These are phyloP conservation scores for Nasturtium officinale DNA, from an alignment of 345 rosid species.

Conservation along the genomic window DNA sequence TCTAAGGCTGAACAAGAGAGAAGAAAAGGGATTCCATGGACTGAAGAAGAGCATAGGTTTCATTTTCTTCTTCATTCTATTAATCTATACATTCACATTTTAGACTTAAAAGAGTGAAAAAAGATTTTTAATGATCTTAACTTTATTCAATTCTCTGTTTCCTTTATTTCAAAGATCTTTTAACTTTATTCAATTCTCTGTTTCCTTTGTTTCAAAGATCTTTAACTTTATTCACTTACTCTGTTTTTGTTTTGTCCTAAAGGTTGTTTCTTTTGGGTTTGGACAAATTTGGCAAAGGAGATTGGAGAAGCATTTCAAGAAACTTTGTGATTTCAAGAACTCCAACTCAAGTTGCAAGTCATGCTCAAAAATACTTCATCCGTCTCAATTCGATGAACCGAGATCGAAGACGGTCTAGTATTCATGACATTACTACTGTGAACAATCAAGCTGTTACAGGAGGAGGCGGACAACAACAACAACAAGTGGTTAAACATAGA, in stretches of 20 bases:
- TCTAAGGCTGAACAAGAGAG: constrained; percentile 84
- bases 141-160: neutral
- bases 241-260: constrained; percentile 19
- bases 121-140: neutral
- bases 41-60: constrained; percentile 96
- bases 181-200: neutral
- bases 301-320: constrained; percentile 97
- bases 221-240: constrained; percentile 10
- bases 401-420: constrained; percentile 88
- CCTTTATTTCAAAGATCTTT: neutral
- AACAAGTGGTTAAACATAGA: constrained; percentile 46
- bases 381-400: constrained; percentile 80
- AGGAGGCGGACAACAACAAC: constrained; percentile 58
- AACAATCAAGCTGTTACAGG: constrained; percentile 51
- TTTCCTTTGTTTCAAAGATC: neutral
- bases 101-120: constrained; percentile 3
- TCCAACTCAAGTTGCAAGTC: constrained; percentile 95
- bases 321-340: constrained; percentile 88
- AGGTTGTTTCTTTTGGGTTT: constrained; percentile 88
- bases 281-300: constrained; percentile 94
- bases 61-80: neutral
- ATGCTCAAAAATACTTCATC: constrained; percentile 93
- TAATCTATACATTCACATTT: constrained; percentile 19
- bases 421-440: constrained; percentile 83
- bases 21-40: constrained; percentile 93